Conservation (phyloP, 2,329 filamentous ascomycete species). For the Arachnopeziza araneosa region DNA sequence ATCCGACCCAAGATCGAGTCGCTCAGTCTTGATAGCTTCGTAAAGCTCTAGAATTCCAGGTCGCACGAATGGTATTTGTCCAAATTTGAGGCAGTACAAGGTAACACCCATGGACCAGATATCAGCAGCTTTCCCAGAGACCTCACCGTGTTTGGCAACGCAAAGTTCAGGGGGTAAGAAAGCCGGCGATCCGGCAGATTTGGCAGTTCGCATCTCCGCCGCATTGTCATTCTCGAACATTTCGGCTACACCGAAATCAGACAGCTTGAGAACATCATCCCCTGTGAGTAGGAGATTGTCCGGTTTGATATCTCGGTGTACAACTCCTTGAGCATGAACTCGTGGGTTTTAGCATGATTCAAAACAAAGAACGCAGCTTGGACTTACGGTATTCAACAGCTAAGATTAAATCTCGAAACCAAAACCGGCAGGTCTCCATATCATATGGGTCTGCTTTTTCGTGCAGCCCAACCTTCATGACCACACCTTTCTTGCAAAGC, state of each 20-base stretch:
- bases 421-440: conserved; percentile 75
- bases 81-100: conserved; percentile 86
- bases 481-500: conserved; percentile 96
- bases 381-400: conserved; percentile 84
- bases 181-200: conserved; percentile 89
- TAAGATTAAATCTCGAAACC: conserved; percentile 91
- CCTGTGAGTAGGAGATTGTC: conserved; percentile 89
- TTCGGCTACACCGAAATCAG: conserved; percentile 98
- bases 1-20: conserved; percentile 59
- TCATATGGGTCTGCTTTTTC: conserved; percentile 77
- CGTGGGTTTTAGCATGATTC: conserved; percentile 18
- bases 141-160: conserved; percentile 75
- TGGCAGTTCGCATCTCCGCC: conserved; percentile 81
- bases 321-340: conserved; percentile 91
- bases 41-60: conserved; percentile 79
- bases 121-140: conserved; percentile 85
- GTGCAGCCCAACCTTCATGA: conserved; percentile 92
- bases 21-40: conserved; percentile 74
- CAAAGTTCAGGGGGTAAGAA: conserved; percentile 94
- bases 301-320: conserved; percentile 96
- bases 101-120: conserved; percentile 99
- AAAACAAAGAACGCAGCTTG: neutral
- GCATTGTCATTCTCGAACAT: conserved; percentile 89
- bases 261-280: conserved; percentile 92
- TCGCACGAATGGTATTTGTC: conserved; percentile 79